These are phyloP conservation scores for Botrytis fabae DNA, from an alignment of 2,329 filamentous ascomycete genomes.

Conservation along the genomic window DNA sequence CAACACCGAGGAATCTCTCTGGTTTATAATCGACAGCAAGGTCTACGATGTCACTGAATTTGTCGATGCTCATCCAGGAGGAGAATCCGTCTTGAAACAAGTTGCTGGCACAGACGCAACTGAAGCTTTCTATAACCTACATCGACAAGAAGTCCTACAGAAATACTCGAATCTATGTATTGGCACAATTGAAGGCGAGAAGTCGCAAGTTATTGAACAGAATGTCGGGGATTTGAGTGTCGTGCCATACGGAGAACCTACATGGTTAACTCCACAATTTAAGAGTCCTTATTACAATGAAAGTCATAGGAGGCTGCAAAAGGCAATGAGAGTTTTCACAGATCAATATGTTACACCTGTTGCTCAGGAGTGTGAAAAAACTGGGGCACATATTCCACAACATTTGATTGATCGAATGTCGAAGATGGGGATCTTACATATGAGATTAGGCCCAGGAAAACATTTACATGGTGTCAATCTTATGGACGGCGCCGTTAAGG, in stretches of 20 bases:
- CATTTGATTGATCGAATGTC: conserved; percentile 78
- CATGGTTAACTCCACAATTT: conserved; percentile 78
- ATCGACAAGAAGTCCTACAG: conserved; percentile 82
- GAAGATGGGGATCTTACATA: conserved; percentile 71
- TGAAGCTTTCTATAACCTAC: conserved; percentile 84
- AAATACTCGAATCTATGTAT: conserved; percentile 76
- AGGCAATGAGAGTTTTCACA: conserved; percentile 70
- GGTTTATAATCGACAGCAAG: conserved; percentile 83
- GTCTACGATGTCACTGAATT: conserved; percentile 89
- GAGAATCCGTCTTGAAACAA: conserved; percentile 75
- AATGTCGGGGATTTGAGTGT: conserved; percentile 69
- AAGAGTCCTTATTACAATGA: conserved; percentile 80
- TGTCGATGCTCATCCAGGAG: conserved; percentile 77
- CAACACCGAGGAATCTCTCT: conserved; percentile 66
- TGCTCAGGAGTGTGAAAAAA: conserved; percentile 72
- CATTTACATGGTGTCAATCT: conserved; percentile 73
- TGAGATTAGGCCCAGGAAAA: conserved; percentile 80
- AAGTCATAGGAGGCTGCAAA: conserved; percentile 67
- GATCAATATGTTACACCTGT: conserved; percentile 72
- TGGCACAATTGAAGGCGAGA: conserved; percentile 74
- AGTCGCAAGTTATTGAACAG: conserved; percentile 68
- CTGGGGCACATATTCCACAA: conserved; percentile 69
- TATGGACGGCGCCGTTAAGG: conserved; percentile 68
- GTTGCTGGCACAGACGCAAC: conserved; percentile 82
- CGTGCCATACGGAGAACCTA: conserved; percentile 82